Evolutionary conservation across 805 yeast species (phyloP).

Genomic region (Yarrowia keelungensis): DNA sequence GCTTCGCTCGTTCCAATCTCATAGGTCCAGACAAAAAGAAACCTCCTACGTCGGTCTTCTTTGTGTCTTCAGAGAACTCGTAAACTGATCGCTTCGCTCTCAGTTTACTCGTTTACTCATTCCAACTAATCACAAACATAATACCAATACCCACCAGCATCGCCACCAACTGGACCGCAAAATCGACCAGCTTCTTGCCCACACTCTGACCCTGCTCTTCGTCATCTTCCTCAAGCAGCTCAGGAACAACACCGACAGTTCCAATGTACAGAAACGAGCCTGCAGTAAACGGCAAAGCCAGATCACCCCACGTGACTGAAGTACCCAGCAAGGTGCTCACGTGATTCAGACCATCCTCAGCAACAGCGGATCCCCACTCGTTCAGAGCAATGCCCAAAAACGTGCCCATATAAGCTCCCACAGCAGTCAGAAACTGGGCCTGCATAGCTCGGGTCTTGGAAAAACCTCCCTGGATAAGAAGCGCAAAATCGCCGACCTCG

Average conservation of each 20-base stretch:
- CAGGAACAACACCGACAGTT: conserved; percentile 77
- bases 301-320: conserved; percentile 58
- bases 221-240: conserved; percentile 57
- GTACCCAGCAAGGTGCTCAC: conserved; percentile 54
- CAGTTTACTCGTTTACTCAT: conserved; percentile 48
- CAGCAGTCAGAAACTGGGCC: conserved; percentile 69
- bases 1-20: too few relatives aligned
- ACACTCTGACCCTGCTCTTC: conserved; percentile 44
- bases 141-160: conserved; percentile 62
- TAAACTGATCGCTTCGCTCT: not conserved
- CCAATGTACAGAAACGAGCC: conserved; percentile 80
- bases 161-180: conserved; percentile 57
- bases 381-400: conserved; percentile 67
- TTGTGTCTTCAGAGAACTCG: too few relatives aligned
- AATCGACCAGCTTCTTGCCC: conserved; percentile 52
- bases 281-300: conserved; percentile 73
- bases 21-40: not conserved
- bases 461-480: conserved; percentile 72
- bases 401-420: conserved; percentile 72
- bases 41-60: too few relatives aligned
- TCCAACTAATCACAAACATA: conserved; percentile 62
- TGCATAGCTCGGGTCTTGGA: conserved; percentile 69
- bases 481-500: conserved; percentile 80
- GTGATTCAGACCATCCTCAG: conserved; percentile 7
- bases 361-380: conserved; percentile 47